phyloP scores from a whole-genome alignment of 257 asterid genomes.

The Striga asiatica region DNA sequence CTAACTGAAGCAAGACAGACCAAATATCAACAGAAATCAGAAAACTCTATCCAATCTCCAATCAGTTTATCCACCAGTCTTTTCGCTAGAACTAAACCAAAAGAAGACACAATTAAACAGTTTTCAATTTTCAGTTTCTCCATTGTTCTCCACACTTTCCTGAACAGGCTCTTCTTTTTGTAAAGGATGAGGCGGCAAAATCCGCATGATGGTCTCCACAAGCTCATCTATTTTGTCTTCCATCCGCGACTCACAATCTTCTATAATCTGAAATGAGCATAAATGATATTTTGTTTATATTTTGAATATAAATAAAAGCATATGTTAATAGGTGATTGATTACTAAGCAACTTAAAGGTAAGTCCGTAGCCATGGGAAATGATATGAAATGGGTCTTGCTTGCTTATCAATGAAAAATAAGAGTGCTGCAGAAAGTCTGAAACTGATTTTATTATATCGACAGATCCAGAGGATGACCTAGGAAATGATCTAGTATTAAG shows the following conservation, averaged over 20 bases:
- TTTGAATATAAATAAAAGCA: background rate
- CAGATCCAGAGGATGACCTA: no score
- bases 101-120: no score
- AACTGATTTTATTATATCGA: no score
- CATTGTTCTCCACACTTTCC: slow-evolving; percentile 13
- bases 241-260: slow-evolving; percentile 34
- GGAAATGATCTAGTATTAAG: no score
- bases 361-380: background rate
- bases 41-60: no score
- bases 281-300: background rate
- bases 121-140: slow-evolving; percentile 1
- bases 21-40: no score
- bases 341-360: background rate
- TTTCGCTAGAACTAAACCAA: no score
- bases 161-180: slow-evolving; percentile 16
- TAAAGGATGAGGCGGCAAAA: slow-evolving; percentile 47
- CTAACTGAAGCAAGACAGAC: no score
- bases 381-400: no score
- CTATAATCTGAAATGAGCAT: slow-evolving; percentile 35
- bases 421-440: no score
- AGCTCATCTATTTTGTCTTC: slow-evolving; percentile 32
- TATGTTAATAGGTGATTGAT: background rate
- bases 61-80: no score
- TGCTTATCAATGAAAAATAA: no score
- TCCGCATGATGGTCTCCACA: slow-evolving; percentile 23